phyloP scores from a whole-genome alignment of 768 basidiomycete genomes.

The Pisolithus orientalis region DNA sequence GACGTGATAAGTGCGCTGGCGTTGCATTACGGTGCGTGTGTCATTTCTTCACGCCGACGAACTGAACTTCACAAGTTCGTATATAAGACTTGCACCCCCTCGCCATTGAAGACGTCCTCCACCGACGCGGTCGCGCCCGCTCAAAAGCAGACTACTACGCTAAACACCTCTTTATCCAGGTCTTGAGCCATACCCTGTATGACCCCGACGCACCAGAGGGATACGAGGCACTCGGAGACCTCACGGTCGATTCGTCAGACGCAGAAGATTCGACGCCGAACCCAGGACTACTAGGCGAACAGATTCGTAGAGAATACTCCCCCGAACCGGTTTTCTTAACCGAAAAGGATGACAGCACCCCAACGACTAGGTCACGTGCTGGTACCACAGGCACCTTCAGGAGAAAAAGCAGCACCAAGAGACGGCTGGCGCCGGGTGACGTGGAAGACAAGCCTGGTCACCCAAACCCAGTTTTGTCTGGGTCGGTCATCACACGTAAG shows the following conservation, averaged over 20 bases:
- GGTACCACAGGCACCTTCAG: not conserved
- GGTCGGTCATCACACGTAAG: not conserved
- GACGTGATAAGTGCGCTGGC: conserved; percentile 66
- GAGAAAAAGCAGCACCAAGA: conserved; percentile 1
- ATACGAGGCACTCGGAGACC: conserved; percentile 8
- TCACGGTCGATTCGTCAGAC: not conserved
- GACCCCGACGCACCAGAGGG: conserved; percentile 1
- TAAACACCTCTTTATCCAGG: conserved; percentile 63
- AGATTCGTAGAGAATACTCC: conserved; percentile 29
- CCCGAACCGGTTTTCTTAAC: conserved; percentile 15
- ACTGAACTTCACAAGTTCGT: not conserved
- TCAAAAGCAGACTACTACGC: conserved; percentile 69
- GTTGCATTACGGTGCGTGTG: conserved; percentile 49
- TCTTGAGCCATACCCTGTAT: conserved; percentile 57
- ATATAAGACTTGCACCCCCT: conserved; percentile 59
- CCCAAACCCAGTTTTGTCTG: not conserved
- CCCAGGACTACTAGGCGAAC: not conserved
- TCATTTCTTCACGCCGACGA: conserved; percentile 2
- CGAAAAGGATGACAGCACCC: not conserved
- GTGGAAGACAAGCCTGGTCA: not conserved
- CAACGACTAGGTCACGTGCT: conserved; percentile 3
- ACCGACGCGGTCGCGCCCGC: conserved; percentile 45
- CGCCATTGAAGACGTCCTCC: conserved; percentile 64
- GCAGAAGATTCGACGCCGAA: not conserved
- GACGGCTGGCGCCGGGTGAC: not conserved